These are phyloP conservation scores for Solanum peruvianum DNA, from an alignment of 257 asterid species.

Conservation along the genomic window DNA sequence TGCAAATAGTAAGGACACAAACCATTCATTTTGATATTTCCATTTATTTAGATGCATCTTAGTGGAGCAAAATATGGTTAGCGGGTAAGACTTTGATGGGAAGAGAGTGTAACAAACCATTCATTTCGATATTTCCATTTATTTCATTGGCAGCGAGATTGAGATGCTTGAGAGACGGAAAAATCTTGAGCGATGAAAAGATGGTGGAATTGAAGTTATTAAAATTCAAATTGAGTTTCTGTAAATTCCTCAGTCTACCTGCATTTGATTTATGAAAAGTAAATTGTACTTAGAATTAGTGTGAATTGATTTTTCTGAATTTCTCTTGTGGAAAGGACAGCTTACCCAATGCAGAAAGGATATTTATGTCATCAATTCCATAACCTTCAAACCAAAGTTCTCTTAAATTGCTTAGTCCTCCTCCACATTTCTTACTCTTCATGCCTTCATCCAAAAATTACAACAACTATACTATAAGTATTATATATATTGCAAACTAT, in stretches of 20 bases:
- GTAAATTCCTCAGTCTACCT: background rate
- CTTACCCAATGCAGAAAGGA: background rate
- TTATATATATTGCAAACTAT: no score
- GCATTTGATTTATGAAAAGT: background rate
- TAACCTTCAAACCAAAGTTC: background rate
- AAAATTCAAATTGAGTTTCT: background rate
- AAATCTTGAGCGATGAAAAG: background rate
- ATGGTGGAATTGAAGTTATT: background rate
- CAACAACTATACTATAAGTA: no score
- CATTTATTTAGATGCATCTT: no score
- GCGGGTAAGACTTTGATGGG: accelerated
- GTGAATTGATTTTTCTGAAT: no score
- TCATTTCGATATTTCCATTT: no score
- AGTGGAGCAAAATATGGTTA: no score
- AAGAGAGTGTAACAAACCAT: no score
- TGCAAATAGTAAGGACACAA: no score
- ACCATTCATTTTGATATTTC: no score
- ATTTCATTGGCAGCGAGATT: no score
- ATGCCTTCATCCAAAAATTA: background rate
- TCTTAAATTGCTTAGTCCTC: background rate
- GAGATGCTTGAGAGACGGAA: no score
- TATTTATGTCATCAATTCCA: background rate
- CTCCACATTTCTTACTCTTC: background rate
- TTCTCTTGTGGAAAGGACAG: no score
- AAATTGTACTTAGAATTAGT: background rate